Percentiles rank a stretch among this genome's conserved stretches.
Conservation (phyloP, 1,139 yeast genomes). For the Magnusiomyces tetraspermus region DNA sequence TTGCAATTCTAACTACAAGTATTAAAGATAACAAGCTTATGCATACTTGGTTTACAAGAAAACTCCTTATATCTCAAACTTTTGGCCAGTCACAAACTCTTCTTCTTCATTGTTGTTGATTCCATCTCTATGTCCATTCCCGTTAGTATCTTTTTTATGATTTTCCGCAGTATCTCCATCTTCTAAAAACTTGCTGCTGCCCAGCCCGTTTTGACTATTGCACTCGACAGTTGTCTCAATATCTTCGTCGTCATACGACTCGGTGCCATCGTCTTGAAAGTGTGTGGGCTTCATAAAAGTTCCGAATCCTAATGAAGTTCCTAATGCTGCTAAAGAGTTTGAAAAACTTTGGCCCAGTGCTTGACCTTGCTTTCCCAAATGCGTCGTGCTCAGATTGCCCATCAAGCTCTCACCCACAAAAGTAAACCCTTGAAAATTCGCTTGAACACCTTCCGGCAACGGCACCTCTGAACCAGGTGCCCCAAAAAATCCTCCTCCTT, state of each 20-base stretch:
- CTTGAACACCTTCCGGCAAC: conserved; percentile 87
- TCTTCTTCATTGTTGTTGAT: conserved; percentile 43
- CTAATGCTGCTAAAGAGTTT: neutral
- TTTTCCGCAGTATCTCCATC: no score
- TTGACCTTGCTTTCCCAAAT: conserved; percentile 25
- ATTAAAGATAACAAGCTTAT: neutral
- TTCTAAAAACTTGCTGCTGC: conserved; percentile 14
- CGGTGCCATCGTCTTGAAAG: conserved; percentile 29
- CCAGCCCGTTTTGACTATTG: conserved; percentile 19
- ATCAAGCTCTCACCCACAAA: conserved; percentile 89
- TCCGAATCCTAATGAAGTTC: conserved; percentile 1
- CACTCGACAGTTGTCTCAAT: conserved; percentile 27
- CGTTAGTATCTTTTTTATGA: no score
- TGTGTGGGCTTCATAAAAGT: conserved; percentile 15
- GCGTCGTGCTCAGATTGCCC: conserved; percentile 47
- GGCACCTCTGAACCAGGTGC: conserved; percentile 59
- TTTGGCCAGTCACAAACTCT: conserved; percentile 75
- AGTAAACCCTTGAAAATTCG: conserved; percentile 91
- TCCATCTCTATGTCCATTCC: no score
- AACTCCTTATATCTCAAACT: conserved; percentile 56
- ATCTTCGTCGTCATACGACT: conserved; percentile 32
- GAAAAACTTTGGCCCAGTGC: no score
- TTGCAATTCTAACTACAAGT: no score
- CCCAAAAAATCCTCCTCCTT: conserved; percentile 39
- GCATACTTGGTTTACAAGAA: neutral